Conservation (phyloP, 352 stramenopile species). For the Poterioochromonas sp. region DNA sequence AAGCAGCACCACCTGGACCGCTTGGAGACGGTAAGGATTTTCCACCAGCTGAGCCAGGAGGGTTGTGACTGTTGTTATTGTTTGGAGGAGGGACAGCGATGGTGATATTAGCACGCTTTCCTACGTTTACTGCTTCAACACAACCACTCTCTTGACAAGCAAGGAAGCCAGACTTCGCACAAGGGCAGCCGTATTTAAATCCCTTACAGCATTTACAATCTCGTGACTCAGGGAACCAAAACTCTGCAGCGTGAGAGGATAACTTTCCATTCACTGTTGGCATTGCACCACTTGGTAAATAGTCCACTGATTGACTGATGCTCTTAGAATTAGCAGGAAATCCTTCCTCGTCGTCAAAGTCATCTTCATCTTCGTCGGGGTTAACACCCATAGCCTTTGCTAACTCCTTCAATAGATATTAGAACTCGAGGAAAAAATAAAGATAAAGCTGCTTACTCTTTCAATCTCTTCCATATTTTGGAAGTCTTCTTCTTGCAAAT, state of each 20-base stretch:
- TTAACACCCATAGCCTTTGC: neutral
- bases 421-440: neutral
- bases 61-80: no score
- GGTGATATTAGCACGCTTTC: no score
- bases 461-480: neutral
- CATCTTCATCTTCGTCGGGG: neutral
- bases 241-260: constrained; percentile 43
- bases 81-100: no score
- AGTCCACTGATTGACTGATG: neutral
- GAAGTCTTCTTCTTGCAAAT: neutral
- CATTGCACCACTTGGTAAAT: constrained; percentile 24
- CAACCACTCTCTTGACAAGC: constrained; percentile 21
- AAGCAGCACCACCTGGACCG: no score
- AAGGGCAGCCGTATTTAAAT: constrained; percentile 48
- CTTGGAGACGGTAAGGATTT: no score
- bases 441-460: neutral
- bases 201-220: constrained; percentile 48
- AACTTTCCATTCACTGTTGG: neutral
- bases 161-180: neutral
- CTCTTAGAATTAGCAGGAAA: neutral
- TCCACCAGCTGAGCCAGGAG: no score
- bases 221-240: constrained; percentile 50
- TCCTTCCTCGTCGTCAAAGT: neutral
- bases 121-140: no score
- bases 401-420: neutral